These are phyloP conservation scores for Penicillium paxilli DNA, from an alignment of 495 filamentous ascomycete genomes.

Conservation along the genomic window DNA sequence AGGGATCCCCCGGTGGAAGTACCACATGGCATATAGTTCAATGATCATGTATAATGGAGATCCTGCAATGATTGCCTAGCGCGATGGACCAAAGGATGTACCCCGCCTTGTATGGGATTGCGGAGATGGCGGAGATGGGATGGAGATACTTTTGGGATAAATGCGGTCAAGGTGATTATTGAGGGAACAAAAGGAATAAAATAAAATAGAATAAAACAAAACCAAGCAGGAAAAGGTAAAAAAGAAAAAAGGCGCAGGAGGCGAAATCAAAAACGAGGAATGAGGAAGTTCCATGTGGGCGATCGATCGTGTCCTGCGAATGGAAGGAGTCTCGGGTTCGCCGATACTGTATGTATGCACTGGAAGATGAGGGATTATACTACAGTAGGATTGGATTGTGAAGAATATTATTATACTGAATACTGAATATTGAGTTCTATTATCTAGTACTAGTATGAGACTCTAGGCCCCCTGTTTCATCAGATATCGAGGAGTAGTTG, in stretches of 20 bases:
- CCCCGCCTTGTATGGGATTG: not conserved
- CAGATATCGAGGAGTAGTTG: no score
- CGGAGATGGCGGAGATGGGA: not conserved
- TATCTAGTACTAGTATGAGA: no score
- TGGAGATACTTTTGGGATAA: not conserved
- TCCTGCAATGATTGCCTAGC: not conserved
- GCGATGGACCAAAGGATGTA: not conserved
- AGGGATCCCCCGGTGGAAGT: not conserved
- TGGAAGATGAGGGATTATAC: no score
- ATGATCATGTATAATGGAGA: not conserved
- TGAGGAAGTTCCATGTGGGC: not conserved
- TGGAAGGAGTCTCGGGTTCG: not conserved
- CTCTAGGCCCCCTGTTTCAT: no score
- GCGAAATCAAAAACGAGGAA: not conserved
- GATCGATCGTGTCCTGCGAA: not conserved
- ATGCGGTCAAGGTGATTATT: not conserved
- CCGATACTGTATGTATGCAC: not conserved
- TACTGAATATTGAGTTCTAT: no score
- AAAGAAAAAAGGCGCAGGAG: not conserved
- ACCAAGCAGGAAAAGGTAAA: not conserved
- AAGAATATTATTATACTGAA: no score
- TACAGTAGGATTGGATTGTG: no score
- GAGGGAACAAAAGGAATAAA: not conserved
- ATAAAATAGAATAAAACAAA: no score
- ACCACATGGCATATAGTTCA: not conserved